Conservation (phyloP, 164 flowering plant species). For the Dillenia suffruticosa region DNA sequence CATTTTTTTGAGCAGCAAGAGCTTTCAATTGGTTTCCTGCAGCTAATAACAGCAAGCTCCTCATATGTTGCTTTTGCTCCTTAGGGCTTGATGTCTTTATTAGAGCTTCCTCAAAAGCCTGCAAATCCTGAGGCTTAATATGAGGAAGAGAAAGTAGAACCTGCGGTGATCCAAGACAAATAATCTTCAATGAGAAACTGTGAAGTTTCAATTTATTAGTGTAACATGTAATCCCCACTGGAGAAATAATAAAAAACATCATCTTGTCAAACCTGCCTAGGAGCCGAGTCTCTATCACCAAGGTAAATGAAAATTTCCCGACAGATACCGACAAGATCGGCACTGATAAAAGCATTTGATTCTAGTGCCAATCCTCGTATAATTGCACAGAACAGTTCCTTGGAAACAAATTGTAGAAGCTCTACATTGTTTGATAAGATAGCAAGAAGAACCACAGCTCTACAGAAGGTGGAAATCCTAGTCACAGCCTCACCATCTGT, state of each 20-base stretch:
- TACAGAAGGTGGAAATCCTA: conserved; percentile 70
- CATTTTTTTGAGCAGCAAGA: conserved; percentile 79
- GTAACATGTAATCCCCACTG: neutral
- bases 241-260: neutral
- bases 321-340: conserved; percentile 78
- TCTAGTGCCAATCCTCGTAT: conserved; percentile 80
- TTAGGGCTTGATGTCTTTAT: conserved; percentile 80
- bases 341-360: conserved; percentile 74
- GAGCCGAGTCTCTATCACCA: conserved; percentile 72
- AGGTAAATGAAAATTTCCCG: conserved; percentile 83
- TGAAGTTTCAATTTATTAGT: neutral
- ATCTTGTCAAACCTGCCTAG: conserved; percentile 65
- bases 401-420: conserved; percentile 72
- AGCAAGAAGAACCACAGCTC: conserved; percentile 57
- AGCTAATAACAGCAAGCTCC: conserved; percentile 72
- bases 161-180: conserved; percentile 31
- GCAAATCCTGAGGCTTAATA: conserved; percentile 57
- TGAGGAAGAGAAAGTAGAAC: conserved; percentile 82
- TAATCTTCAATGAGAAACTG: neutral
- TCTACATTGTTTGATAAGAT: conserved; percentile 55
- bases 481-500: conserved; percentile 81
- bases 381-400: conserved; percentile 72
- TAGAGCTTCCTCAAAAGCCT: conserved; percentile 87
- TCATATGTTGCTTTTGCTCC: conserved; percentile 94
- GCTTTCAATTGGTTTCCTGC: conserved; percentile 87